A percentile compares a stretch with the other conserved stretches of the same genome.
Evolutionary conservation across 2,329 filamentous ascomycete species (phyloP).

Genomic region (Microsporum audouinii): DNA sequence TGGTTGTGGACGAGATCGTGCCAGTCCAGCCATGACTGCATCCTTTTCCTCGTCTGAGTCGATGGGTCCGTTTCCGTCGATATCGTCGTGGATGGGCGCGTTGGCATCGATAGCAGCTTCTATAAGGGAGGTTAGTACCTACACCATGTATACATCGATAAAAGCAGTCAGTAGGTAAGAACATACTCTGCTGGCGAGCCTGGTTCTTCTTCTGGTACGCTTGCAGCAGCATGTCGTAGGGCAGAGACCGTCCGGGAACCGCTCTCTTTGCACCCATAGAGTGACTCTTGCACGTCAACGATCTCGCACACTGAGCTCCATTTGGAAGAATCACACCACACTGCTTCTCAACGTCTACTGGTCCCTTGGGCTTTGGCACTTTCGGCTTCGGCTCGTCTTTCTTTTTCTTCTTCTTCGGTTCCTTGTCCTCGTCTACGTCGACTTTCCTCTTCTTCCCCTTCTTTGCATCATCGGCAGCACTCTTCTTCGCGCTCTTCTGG

Average conservation of each 20-base stretch:
- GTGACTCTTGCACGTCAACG: slow-evolving; percentile 86
- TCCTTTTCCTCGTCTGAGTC: slow-evolving; percentile 94
- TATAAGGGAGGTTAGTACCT: slow-evolving; percentile 28
- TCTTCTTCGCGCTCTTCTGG: slow-evolving; percentile 58
- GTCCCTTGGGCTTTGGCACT: slow-evolving; percentile 73
- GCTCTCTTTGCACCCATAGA: slow-evolving; percentile 89
- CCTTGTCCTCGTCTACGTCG: slow-evolving; percentile 61
- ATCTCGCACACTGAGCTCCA: slow-evolving; percentile 75
- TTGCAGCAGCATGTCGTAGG: slow-evolving; percentile 83
- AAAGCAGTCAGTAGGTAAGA: slow-evolving; percentile 1
- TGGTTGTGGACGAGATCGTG: slow-evolving; percentile 66
- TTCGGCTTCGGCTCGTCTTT: slow-evolving; percentile 85
- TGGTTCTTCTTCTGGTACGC: slow-evolving; percentile 97
- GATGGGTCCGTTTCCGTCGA: slow-evolving; percentile 67
- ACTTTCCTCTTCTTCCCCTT: slow-evolving; percentile 71
- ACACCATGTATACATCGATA: slow-evolving; percentile 11
- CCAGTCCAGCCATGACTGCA: slow-evolving; percentile 62
- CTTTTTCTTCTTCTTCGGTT: slow-evolving; percentile 82
- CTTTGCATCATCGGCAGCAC: slow-evolving; percentile 46
- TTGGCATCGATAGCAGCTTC: slow-evolving; percentile 92
- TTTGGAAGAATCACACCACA: slow-evolving; percentile 81
- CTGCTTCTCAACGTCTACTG: slow-evolving; percentile 87
- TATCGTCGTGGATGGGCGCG: slow-evolving; percentile 75
- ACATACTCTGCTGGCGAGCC: slow-evolving; percentile 85
- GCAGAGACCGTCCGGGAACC: slow-evolving; percentile 73